These are phyloP conservation scores for Candida tunisiensis DNA, from an alignment of 1,139 yeast genomes.

Conservation along the genomic window DNA sequence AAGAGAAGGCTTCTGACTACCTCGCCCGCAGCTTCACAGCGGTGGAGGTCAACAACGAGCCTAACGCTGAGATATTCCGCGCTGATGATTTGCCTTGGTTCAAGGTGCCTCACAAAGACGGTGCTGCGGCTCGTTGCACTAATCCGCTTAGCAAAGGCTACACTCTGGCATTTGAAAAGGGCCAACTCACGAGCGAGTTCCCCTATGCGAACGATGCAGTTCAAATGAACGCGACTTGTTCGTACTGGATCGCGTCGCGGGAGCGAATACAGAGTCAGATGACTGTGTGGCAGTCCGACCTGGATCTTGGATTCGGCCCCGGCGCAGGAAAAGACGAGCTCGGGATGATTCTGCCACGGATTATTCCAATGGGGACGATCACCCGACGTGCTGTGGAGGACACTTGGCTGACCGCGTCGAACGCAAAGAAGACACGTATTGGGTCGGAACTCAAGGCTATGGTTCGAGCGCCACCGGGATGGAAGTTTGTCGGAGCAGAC, in stretches of 20 bases:
- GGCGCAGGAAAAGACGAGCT: too few relatives aligned
- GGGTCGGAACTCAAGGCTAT: constrained; percentile 91
- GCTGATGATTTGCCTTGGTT: constrained; percentile 17
- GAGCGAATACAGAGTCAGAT: constrained; percentile 73
- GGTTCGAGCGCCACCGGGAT: constrained; percentile 77
- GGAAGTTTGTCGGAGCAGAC: constrained; percentile 87
- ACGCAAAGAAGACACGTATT: constrained; percentile 67
- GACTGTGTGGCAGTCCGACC: constrained; percentile 35
- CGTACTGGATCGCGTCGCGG: constrained; percentile 90
- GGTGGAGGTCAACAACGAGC: constrained; percentile 21
- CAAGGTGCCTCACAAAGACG: constrained; percentile 86
- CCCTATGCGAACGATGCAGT: constrained; percentile 66
- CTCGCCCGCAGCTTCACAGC: constrained; percentile 34
- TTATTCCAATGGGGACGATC: constrained; percentile 90
- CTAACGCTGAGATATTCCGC: constrained; percentile 1
- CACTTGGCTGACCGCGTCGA: constrained; percentile 95
- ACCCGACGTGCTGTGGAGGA: constrained; percentile 95
- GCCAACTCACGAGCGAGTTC: constrained; percentile 52
- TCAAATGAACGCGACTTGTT: constrained; percentile 55
- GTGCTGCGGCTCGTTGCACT: constrained; percentile 58
- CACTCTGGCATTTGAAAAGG: constrained; percentile 55
- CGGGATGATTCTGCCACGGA: constrained; percentile 75
- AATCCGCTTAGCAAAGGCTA: constrained; percentile 69
- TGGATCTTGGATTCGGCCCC: constrained; percentile 3
- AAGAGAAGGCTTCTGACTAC: constrained; percentile 21